Evolutionary conservation across 176 grass and related monocot species (phyloP).

Genomic region (Elymus sibiricus): DNA sequence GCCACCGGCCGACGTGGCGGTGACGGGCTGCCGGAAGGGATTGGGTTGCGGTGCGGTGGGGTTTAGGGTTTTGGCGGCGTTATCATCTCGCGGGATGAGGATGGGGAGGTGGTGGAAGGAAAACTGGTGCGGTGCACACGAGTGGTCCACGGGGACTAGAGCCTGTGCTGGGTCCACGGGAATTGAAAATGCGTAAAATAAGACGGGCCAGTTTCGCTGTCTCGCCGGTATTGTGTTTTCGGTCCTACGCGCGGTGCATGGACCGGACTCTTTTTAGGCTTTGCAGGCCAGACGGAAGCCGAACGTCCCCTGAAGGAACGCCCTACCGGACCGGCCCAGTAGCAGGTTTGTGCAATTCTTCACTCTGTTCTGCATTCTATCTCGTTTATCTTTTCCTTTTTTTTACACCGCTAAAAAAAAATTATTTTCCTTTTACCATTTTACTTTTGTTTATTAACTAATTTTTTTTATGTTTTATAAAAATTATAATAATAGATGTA

Average conservation of each 20-base stretch:
- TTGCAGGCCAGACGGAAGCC: neutral
- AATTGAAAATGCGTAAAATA: neutral
- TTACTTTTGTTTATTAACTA: no score
- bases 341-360: no score
- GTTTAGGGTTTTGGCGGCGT: constrained; percentile 45
- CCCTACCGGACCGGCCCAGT: no score
- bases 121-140: constrained; percentile 17
- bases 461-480: no score
- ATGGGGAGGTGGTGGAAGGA: neutral
- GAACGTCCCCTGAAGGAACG: no score
- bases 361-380: no score
- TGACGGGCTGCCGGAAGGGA: neutral
- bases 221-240: neutral
- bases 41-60: neutral
- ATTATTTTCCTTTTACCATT: no score
- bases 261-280: neutral
- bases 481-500: no score
- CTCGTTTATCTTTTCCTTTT: no score
- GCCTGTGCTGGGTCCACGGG: constrained; percentile 5
- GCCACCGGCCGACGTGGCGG: no score
- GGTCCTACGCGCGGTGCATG: neutral
- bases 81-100: constrained; percentile 8
- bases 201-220: neutral
- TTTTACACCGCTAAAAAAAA: no score
- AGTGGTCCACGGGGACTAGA: constrained; percentile 5